A percentile compares a stretch with the other conserved stretches of the same genome.
These are phyloP conservation scores for Linanthus parryae DNA, from an alignment of 148 eudicot species.

Conservation along the genomic window DNA sequence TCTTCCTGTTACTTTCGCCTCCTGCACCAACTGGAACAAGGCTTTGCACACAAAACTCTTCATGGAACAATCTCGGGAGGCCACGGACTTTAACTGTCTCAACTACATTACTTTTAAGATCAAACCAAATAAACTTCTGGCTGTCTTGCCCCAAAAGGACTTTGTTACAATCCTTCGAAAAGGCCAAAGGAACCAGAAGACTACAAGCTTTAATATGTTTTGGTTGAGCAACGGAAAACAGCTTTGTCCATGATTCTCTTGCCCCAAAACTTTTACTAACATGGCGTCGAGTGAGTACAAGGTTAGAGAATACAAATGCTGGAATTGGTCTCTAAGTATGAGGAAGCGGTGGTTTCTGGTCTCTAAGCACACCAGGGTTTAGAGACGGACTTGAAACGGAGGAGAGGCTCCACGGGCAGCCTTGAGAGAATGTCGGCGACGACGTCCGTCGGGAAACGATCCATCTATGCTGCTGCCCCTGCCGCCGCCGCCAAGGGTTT, in stretches of 20 bases:
- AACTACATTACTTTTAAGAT: conserved; percentile 7
- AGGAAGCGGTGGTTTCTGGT: too few species aligned
- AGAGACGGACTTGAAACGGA: too few species aligned
- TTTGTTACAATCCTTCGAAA: conserved; percentile 17
- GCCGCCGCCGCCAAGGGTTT: too few species aligned
- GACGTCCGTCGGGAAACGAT: too few species aligned
- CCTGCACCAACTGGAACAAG: conserved; percentile 18
- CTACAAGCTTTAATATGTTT: background rate
- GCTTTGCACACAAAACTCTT: conserved; percentile 18
- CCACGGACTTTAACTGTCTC: conserved; percentile 5
- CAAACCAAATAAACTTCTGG: conserved; percentile 19
- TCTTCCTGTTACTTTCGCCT: background rate
- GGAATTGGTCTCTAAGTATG: too few species aligned
- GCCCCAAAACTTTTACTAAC: too few species aligned
- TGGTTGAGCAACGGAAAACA: conserved; percentile 15
- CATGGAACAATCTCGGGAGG: background rate
- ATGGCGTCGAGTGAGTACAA: too few species aligned
- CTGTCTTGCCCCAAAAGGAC: conserved; percentile 23
- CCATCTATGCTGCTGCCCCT: too few species aligned
- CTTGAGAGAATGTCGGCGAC: too few species aligned
- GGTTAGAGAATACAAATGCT: too few species aligned
- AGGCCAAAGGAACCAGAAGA: conserved; percentile 15
- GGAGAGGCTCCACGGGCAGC: too few species aligned
- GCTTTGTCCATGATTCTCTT: conserved; percentile 27
- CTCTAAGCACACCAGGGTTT: too few species aligned